phyloP scores from a whole-genome alignment of 352 stramenopile species.

The Phytophthora sp. region DNA sequence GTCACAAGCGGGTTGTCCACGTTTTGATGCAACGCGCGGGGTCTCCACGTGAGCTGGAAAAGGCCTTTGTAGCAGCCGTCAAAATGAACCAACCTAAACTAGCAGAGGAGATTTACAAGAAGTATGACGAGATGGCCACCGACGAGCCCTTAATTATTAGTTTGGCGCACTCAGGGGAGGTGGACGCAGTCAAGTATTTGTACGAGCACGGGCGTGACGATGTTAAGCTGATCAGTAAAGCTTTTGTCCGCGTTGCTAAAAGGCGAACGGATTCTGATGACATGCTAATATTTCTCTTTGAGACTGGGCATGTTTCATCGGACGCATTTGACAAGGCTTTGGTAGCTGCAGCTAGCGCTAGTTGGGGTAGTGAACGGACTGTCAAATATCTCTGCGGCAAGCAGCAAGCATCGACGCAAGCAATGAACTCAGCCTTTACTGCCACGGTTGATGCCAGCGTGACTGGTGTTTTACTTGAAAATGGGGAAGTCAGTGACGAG shows the following conservation, averaged over 20 bases:
- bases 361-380: background rate
- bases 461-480: background rate
- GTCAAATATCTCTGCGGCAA: background rate
- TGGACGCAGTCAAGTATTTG: background rate
- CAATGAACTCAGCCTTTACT: background rate
- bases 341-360: background rate
- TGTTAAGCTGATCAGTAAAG: background rate
- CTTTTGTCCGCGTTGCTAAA: background rate
- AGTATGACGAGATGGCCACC: too few species aligned
- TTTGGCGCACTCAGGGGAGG: background rate
- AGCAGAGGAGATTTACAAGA: too few species aligned
- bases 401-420: background rate
- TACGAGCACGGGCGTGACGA: background rate
- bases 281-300: background rate
- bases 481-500: background rate
- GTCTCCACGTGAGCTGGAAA: too few species aligned
- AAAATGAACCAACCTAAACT: too few species aligned
- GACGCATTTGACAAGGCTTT: background rate
- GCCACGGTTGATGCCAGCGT: background rate
- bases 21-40: too few species aligned
- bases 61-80: too few species aligned
- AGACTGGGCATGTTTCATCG: background rate
- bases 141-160: background rate
- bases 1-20: too few species aligned
- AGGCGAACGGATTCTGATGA: background rate